phyloP scores from a whole-genome alignment of 2,329 filamentous ascomycete genomes.

The Periconia digitata region DNA sequence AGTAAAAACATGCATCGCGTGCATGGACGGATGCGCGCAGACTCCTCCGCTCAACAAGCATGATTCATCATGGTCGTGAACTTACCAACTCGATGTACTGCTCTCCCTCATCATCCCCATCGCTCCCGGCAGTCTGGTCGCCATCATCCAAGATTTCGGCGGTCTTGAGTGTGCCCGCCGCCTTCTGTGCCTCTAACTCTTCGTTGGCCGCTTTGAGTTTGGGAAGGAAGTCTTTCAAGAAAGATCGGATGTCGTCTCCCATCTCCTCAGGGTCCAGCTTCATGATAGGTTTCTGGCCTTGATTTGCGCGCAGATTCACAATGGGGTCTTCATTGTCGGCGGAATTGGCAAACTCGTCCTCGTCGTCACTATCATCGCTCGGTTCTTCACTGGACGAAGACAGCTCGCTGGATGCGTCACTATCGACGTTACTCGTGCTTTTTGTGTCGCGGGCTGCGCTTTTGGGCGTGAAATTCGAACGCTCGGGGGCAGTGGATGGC shows the following conservation, averaged over 20 bases:
- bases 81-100: slow-evolving; percentile 47
- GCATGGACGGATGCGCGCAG: neutral
- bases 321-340: slow-evolving; percentile 13
- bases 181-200: slow-evolving; percentile 44
- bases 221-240: slow-evolving; percentile 47
- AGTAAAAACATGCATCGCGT: slow-evolving; percentile 9
- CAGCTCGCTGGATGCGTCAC: slow-evolving; percentile 29
- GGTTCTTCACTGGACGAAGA: slow-evolving; percentile 42
- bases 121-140: neutral
- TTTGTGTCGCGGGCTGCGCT: slow-evolving; percentile 16
- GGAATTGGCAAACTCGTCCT: slow-evolving; percentile 11
- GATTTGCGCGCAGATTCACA: slow-evolving; percentile 31
- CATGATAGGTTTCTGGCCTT: slow-evolving; percentile 35
- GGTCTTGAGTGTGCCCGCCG: slow-evolving; percentile 41
- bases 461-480: slow-evolving; percentile 20
- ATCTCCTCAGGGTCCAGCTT: slow-evolving; percentile 27
- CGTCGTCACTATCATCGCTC: slow-evolving; percentile 37
- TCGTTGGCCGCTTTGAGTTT: slow-evolving; percentile 47
- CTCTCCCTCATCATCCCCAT: slow-evolving; percentile 16
- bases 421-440: slow-evolving; percentile 22
- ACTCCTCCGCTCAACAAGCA: neutral
- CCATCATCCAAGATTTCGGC: slow-evolving; percentile 40
- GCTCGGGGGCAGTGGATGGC: slow-evolving; percentile 20
- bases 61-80: neutral
- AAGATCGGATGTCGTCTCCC: slow-evolving; percentile 32